These are phyloP conservation scores for Annulohypoxylon moriforme DNA, from an alignment of 495 filamentous ascomycete genomes.

Conservation along the genomic window DNA sequence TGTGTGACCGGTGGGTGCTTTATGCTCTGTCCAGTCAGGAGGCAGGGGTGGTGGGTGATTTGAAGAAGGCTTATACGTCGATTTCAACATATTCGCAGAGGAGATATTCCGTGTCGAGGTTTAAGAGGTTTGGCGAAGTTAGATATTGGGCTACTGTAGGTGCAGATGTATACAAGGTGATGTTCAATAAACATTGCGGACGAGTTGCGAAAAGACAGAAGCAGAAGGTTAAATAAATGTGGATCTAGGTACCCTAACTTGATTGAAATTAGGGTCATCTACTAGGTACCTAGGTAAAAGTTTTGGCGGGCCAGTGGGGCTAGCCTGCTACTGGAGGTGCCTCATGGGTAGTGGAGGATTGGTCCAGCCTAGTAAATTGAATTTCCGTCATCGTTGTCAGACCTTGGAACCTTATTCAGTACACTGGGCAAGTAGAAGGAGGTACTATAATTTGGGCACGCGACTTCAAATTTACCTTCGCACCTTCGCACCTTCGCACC, in stretches of 20 bases:
- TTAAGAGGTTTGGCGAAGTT: background rate
- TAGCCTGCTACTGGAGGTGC: too few relatives aligned
- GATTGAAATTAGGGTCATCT: background rate
- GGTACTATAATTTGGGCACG: slow-evolving; percentile 14
- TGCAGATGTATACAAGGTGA: too few relatives aligned
- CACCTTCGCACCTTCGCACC: too few relatives aligned
- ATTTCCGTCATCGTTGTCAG: background rate
- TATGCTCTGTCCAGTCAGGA: slow-evolving; percentile 91
- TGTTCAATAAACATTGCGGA: background rate
- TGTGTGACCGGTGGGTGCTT: slow-evolving; percentile 85
- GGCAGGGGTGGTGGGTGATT: slow-evolving; percentile 69
- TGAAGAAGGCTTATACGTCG: slow-evolving; percentile 66
- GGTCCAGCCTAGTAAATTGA: too few relatives aligned
- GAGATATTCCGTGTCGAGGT: background rate
- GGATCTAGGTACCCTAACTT: background rate
- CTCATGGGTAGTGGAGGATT: too few relatives aligned
- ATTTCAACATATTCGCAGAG: slow-evolving; percentile 65
- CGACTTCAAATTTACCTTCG: slow-evolving; percentile 13
- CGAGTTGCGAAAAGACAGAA: background rate
- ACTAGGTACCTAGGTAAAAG: too few relatives aligned
- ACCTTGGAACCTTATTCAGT: background rate
- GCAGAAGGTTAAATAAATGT: background rate
- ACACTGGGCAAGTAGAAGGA: background rate
- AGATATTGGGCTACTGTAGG: background rate
- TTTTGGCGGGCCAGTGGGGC: too few relatives aligned